phyloP scores from a whole-genome alignment of 1,284 basidiomycete genomes.

The Spongispora temasekensis region DNA sequence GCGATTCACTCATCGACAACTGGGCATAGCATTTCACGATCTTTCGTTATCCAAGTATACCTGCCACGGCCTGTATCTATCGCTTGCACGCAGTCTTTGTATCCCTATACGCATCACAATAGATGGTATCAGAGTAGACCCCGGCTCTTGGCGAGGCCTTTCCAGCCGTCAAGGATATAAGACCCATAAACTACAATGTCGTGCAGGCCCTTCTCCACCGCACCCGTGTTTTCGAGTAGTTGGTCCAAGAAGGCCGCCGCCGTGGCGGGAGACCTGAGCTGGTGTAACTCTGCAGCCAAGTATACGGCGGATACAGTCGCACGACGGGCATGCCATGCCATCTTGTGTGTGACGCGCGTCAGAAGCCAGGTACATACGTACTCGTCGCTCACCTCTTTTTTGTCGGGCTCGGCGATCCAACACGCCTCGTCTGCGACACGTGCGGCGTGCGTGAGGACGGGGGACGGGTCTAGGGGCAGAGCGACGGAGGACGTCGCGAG shows the following conservation, averaged over 20 bases:
- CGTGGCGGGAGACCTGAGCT: slow-evolving; percentile 67
- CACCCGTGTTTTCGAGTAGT: slow-evolving; percentile 51
- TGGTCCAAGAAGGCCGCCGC: slow-evolving; percentile 63
- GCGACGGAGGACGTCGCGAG: slow-evolving; percentile 53
- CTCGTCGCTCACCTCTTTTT: slow-evolving; percentile 47
- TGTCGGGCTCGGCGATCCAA: slow-evolving; percentile 49
- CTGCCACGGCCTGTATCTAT: background rate
- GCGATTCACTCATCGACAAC: slow-evolving; percentile 91
- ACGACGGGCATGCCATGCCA: slow-evolving; percentile 67
- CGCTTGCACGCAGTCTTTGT: slow-evolving; percentile 22
- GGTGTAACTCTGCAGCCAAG: slow-evolving; percentile 71
- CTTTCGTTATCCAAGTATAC: slow-evolving; percentile 9
- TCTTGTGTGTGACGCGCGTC: slow-evolving; percentile 38
- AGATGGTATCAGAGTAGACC: slow-evolving; percentile 43
- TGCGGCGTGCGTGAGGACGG: slow-evolving; percentile 58
- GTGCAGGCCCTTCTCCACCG: slow-evolving; percentile 44
- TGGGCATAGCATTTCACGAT: slow-evolving; percentile 64
- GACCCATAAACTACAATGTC: slow-evolving; percentile 54
- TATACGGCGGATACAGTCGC: slow-evolving; percentile 65
- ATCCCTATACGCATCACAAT: slow-evolving; percentile 15
- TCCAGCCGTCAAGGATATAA: slow-evolving; percentile 63
- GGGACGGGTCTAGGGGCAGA: slow-evolving; percentile 56
- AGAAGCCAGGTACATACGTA: background rate
- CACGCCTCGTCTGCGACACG: slow-evolving; percentile 71
- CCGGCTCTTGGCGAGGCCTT: slow-evolving; percentile 63